Base-by-base conservation (phyloP, 179 eudicot genomes). In the Beta macrorhiza region DNA sequence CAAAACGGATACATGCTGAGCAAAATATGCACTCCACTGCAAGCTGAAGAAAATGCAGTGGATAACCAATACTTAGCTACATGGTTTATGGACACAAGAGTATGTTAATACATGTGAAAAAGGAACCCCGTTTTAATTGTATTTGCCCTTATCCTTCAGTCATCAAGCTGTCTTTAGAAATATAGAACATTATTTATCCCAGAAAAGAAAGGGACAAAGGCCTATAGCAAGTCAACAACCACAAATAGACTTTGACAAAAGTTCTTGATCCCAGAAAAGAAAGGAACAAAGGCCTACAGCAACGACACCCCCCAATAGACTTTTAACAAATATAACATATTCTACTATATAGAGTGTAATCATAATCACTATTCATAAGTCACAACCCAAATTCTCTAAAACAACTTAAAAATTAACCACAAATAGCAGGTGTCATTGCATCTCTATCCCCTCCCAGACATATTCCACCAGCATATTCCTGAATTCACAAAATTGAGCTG, bases 11-110 rank as follows among this genome's bases (percentile, higher is more conserved):
- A 84, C 99, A 94, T 19, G 99, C 99, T 45, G 99, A 96, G 91
- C 98, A 96, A 87, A 96, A 96, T 73, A 96, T 96, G 90, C 99
- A 96, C 90, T 96, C 99, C 69, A 96, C 99, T 83, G 97, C 98
- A 86, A 96, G 99, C 98, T 96, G 95, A 62, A 84, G 78, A 74
- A 73, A 83, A 49, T 78, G 68, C 16, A 82, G 56, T 63, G 20
- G 70, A 68, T 71, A 73, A 80, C 58, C 61, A 52, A 83, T 7
- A 45, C 77, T 67, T 45, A 76, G 57, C 69, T 7, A 71, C 51
- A 53, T 56, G 32, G 44, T 44, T 37, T 53, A 20, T 12, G 15
- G 19, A 44, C 17, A 17, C 53, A 52, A 13, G 19, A 73, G 16
- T n/a, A 67, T 51, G 45, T 55, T 37, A 25, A 22, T 25, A n/a